Conservation (phyloP, 495 filamentous ascomycete genomes). For the Penicillium soppii region DNA sequence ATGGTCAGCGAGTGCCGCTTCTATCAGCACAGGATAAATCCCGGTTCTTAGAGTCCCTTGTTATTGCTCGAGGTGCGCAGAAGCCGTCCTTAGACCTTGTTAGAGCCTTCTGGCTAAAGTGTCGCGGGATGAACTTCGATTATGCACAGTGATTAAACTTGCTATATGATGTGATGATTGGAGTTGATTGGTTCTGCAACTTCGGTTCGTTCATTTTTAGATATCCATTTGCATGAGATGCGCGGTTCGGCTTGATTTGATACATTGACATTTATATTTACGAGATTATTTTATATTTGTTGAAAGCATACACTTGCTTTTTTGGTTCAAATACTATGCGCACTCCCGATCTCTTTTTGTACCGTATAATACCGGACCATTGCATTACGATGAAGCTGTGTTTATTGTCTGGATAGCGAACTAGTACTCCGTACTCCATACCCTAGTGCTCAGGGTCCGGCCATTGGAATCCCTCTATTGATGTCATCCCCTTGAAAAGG, state of each 20-base stretch:
- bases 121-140: conserved; percentile 65
- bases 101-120: conserved; percentile 68
- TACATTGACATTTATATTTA: too few species aligned
- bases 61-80: conserved; percentile 56
- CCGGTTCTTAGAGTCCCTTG: conserved; percentile 36
- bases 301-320: background rate
- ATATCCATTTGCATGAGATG: conserved; percentile 18
- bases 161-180: conserved; percentile 9
- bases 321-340: too few species aligned
- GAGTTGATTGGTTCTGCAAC: conserved; percentile 10
- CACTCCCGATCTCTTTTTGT: too few species aligned
- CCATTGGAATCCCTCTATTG: too few species aligned
- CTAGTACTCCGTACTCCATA: too few species aligned
- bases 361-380: too few species aligned
- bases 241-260: background rate
- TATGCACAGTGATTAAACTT: conserved; percentile 48
- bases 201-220: conserved; percentile 8
- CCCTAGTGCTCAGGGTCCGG: too few species aligned
- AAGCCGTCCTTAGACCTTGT: conserved; percentile 59
- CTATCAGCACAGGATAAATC: conserved; percentile 35
- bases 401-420: too few species aligned
- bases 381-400: too few species aligned
- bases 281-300: background rate
- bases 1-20: conserved; percentile 20
- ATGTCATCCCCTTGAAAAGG: too few species aligned